These are phyloP conservation scores for Fusarium sp. DNA, from an alignment of 2,329 filamentous ascomycete species.

Conservation along the genomic window DNA sequence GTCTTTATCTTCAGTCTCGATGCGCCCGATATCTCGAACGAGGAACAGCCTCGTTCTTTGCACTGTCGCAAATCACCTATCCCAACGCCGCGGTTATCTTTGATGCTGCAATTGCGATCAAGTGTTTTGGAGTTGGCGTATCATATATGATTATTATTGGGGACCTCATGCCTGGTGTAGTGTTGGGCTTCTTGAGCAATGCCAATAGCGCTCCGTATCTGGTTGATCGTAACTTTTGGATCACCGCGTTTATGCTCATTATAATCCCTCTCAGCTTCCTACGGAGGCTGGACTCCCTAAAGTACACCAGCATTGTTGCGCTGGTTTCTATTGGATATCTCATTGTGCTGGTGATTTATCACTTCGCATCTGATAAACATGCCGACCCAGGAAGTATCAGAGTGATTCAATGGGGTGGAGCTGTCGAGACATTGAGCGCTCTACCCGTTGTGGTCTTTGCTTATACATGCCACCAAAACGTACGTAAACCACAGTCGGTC, in stretches of 20 bases:
- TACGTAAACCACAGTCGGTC: constrained; percentile 54
- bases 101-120: constrained; percentile 94
- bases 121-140: constrained; percentile 97
- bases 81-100: constrained; percentile 96
- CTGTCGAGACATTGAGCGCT: constrained; percentile 82
- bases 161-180: constrained; percentile 96
- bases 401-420: constrained; percentile 81
- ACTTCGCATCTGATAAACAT: constrained; percentile 85
- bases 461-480: constrained; percentile 99
- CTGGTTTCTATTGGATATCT: constrained; percentile 94
- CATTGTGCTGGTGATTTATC: constrained; percentile 91
- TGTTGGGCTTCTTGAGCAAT: constrained; percentile 79
- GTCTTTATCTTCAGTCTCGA: constrained; percentile 92
- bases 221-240: constrained; percentile 94
- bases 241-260: constrained; percentile 96
- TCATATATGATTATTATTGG: constrained; percentile 99
- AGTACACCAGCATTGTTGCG: constrained; percentile 94
- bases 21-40: constrained; percentile 94
- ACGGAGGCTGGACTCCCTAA: constrained; percentile 90
- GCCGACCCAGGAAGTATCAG: constrained; percentile 79
- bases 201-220: constrained; percentile 75
- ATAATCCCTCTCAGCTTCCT: constrained; percentile 96
- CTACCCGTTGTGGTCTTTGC: constrained; percentile 97
- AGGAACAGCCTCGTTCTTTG: constrained; percentile 91
- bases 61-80: constrained; percentile 96